A percentile compares a stretch with the other conserved stretches of the same genome.
Evolutionary conservation across 139 green algal species (phyloP).

Genomic region (Haematococcus lacustris): DNA sequence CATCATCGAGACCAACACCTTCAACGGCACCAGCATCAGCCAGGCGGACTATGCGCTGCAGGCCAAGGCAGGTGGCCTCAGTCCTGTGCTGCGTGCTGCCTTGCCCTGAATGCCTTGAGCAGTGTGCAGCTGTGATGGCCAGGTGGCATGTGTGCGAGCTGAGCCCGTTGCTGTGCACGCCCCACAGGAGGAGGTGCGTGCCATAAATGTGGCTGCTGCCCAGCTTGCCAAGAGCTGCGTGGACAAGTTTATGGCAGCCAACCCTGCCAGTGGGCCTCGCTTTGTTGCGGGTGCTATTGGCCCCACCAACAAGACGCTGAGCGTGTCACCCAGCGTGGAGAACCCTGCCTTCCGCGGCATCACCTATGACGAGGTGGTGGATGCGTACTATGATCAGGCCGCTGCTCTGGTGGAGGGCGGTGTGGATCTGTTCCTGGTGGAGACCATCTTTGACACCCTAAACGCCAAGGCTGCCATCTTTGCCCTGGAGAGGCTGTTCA

Average conservation of each 20-base stretch:
- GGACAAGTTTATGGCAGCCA: conserved; percentile 58
- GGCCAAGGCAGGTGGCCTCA: too few species aligned
- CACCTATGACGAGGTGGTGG: conserved; percentile 94
- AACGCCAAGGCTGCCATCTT: conserved; percentile 95
- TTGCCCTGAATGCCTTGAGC: too few species aligned
- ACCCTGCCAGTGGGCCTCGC: conserved; percentile 66
- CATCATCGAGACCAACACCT: too few species aligned
- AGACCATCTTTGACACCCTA: conserved; percentile 98
- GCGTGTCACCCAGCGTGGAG: conserved; percentile 91
- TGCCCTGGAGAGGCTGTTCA: conserved; percentile 90
- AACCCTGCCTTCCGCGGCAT: conserved; percentile 90
- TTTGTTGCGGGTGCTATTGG: conserved; percentile 94
- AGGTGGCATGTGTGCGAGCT: too few species aligned
- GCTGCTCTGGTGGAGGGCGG: conserved; percentile 80
- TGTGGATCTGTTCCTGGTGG: conserved; percentile 93
- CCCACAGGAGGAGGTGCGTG: too few species aligned
- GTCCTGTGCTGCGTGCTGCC: too few species aligned
- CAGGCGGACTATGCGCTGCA: too few species aligned
- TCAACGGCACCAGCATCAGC: too few species aligned
- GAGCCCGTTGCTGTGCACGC: too few species aligned
- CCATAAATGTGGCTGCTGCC: too few species aligned
- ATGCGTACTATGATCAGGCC: conserved; percentile 89
- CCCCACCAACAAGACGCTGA: conserved; percentile 95
- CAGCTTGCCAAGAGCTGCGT: conserved; percentile 75
- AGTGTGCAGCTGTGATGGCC: too few species aligned